Conservation (phyloP, 2,329 filamentous ascomycete genomes). For the Hypoxylon sp. region DNA sequence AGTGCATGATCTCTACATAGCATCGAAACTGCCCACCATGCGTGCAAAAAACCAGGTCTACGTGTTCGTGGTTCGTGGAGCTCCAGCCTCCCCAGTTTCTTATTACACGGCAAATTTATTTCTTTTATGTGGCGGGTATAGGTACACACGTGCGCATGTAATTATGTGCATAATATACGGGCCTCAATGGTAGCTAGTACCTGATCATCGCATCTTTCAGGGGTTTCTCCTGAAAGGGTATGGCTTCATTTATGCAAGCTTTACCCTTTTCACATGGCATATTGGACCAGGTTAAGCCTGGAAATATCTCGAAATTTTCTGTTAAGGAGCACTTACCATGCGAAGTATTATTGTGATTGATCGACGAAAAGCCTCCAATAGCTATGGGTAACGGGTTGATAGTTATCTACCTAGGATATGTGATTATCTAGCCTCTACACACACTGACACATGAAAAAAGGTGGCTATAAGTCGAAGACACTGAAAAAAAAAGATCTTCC, state of each 20-base stretch:
- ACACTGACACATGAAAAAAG: no score
- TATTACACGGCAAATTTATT: constrained; percentile 26
- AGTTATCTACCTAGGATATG: no score
- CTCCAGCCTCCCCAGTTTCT: neutral
- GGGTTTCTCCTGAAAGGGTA: constrained; percentile 27
- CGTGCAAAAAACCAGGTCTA: constrained; percentile 26
- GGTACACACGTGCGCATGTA: constrained; percentile 15
- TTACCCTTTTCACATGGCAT: neutral
- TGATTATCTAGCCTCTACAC: neutral
- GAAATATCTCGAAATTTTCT: constrained; percentile 16
- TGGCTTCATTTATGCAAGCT: constrained; percentile 20
- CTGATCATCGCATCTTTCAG: constrained; percentile 29
- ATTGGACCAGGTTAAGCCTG: neutral
- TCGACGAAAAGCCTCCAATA: constrained; percentile 21
- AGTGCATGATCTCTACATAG: constrained; percentile 23
- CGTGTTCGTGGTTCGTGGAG: constrained; percentile 24
- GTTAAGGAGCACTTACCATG: constrained; percentile 17
- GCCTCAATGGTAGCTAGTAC: constrained; percentile 13
- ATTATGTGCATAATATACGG: constrained; percentile 37
- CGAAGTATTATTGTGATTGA: constrained; percentile 14
- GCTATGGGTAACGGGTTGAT: neutral
- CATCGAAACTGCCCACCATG: constrained; percentile 28
- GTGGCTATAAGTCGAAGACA: neutral
- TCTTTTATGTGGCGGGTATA: constrained; percentile 16
- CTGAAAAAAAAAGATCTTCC: constrained; percentile 6